Base-by-base conservation (phyloP, 257 asterid species). In the Salvia hispanica region DNA sequence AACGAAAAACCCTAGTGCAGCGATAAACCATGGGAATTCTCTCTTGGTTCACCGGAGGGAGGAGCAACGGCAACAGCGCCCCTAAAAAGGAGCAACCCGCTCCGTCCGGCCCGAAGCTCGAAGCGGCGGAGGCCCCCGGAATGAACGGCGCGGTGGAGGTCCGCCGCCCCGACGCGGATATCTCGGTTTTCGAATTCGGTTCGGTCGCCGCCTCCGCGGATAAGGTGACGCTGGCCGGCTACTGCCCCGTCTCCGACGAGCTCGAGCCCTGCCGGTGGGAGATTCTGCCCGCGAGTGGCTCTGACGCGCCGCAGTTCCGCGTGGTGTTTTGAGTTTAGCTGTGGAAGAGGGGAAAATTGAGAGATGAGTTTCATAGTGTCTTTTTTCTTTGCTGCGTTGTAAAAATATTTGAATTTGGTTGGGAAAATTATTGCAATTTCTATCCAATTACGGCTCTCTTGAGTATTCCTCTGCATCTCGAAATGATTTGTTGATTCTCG, bases 251-350 rank as follows among this genome's bases (percentile, higher is more conserved):
- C 13, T 87, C 95, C 45, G 96, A 90, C 39, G 96, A 90, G 40
- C 82, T 90, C 14, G 91, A 90, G 81, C 94, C 95, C 33, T 86
- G 97, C 85, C 91, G 94, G 46, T 90, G 95, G 97, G 95, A 88
- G 88, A 81, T 90, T 59, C 66, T 85, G 57, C 94, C 95, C 2
- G 91, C 95, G 58, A 82, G 78, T 60, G 92, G 81, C 74, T 80
- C 88, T 31, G 79, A 86, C 60, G 94, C 97, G n/a, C 96, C 97
- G 3, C 97, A 84, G 73, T 90, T 90, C 66, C 95, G 94, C 14
- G 92, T 90, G 15, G 95, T 88, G 39, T 90, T 90, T 70, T 88
- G 83, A 88, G 15, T 25, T 39, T 50, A 8, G 18, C 31, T 10
- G 45, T 10, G 48, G 62, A 40, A 67, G 44, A 15, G 44, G 15